Evolutionary conservation across 495 filamentous ascomycete genomes (phyloP), one percentile per base, ranked within the genome.

Genomic region (Bathelium albidoporum): DNA sequence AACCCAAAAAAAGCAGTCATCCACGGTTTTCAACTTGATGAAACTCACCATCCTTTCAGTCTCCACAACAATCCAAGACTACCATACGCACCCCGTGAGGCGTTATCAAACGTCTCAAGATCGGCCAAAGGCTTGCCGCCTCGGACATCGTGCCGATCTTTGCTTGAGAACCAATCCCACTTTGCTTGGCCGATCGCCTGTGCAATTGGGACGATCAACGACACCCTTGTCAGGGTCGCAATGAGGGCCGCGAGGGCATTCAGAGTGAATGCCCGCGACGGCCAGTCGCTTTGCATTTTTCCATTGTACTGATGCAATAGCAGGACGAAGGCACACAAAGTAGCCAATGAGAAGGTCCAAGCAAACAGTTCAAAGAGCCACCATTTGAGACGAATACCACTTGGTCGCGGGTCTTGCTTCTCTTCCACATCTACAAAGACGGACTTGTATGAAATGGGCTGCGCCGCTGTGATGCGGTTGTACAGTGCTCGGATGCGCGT

Each of bases 321-420:
- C 4, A 24, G 4, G 49, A 29, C 49, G 24, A 55, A 24, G 20
- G 22, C n/a, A 29, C 49, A 55, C 7, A 55, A 29, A 4, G 24
- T 29, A 20, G 49, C 49, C 7, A 55, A 29, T 26, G 49, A 55
- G 16, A 55, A 20, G 7, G 22, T 26, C 49, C 49, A 55, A 55
- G 49, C 24, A 55, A 29, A 29, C 49, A 55, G 22, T 29, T 55
- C 49, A 55, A 55, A 55, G 29, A 55, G 49, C 49, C 49, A 55
- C 49, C 49, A 29, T 24, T 7, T 55, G 2, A 29, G 22, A 16
- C 49, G 49, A 55, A 55, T 55, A 24, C 49, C 49, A 16, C 24
- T n/a, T 7, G 49, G 49, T 20, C 49, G 49, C 9, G 49, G 20
- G 9, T 29, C 20, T 5, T 55, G 20, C 16, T 55, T 29, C 16